Evolutionary conservation across 1,284 basidiomycete genomes (phyloP), one percentile per base, ranked within the genome.

Genomic region (Leccinum pachyderme): DNA sequence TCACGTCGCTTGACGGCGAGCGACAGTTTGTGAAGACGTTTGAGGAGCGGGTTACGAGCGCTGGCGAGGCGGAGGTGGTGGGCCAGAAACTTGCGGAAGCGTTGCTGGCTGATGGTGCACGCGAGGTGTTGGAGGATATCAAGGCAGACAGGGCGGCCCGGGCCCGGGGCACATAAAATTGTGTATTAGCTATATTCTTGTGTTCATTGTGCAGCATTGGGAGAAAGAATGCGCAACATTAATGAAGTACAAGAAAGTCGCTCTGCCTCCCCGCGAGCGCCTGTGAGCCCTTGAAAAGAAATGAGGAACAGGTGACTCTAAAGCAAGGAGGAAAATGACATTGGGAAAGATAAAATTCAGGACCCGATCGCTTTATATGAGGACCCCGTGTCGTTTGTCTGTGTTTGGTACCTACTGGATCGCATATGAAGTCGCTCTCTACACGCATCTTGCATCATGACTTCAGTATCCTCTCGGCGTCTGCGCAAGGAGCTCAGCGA

Each of bases 121-220:
- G 78, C 65, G 80, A 79, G 58, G 91, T 96, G 59, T 67, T 96
- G 67, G 86, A 91, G 28, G 89, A 90, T 54, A 89, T 96, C 63
- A 87, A 82, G 13, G 69, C 69, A 56, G 86, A 92, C 61, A 78
- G 89, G 59, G 80, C 79, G 60, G 75, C 73, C 55, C 76, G 83
- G 55, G 81, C 84, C 49, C 74, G 65, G 25, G 78, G 79, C 61
- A 79, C 75, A 18, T 18, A 18, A 18, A 18, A 18, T 18, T 18
- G 18, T 18, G 18, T 18, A 18, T 18, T 18, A 52, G 24, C 5
- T 69, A 50, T 67, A 59, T 61, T 67, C 75, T 62, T 65, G 66
- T 63, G 54, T 71, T 69, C 68, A 65, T 65, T 61, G 70, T 66
- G 64, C 70, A 63, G 59, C 65, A 66, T 57, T 62, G 54, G 41